Evolutionary conservation across 2,329 filamentous ascomycete genomes (phyloP), one percentile per base, ranked within the genome.

Genomic region (Microcera coccophila): DNA sequence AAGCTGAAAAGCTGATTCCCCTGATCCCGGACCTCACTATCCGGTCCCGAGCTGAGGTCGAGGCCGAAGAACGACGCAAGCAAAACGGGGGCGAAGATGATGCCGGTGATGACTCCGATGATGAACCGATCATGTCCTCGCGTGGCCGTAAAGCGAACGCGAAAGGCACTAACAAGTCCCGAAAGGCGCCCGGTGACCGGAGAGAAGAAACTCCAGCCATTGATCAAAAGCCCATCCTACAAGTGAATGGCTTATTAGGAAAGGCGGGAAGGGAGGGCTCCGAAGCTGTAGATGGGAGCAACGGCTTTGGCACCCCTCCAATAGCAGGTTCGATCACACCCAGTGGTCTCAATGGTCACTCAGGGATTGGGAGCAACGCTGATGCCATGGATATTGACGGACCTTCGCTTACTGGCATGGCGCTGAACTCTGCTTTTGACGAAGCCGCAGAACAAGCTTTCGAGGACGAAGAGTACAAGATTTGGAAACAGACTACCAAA

Each of bases 401-500:
- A 0, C 79, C 84, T 5, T 84, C 83, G 2, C 71, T 88, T 29
- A 84, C 81, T 52, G 82, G 81, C 17, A 75, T 86, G 62, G 73
- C 76, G 1, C 61, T 86, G 16, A 76, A 75, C 29, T 79, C 84
- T 39, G 78, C 81, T 1, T 75, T 87, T 42, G 79, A 79, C 14
- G 76, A 85, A 45, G 78, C 79, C 21, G 76, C 74, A 12, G 86
- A 94, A 55, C 87, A 95, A 54, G 77, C 79, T 11, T 89, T 89
- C 53, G 82, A 94, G 55, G 90, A 97, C 55, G 90, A 97, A 45
- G 91, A 96, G 61, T 95, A 93, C 69, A 95, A 94, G 63, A 87
- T 93, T 26, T 98, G 94, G 93, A 98, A 97, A 70, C 91, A 97
- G 66, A 89, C 95, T 31, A 98, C 93, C 2, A 97, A 97, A 69